A percentile compares a stretch with the other conserved stretches of the same genome.
Conservation (phyloP, 1,284 basidiomycete species). For the Cutaneotrichosporon sp. region DNA sequence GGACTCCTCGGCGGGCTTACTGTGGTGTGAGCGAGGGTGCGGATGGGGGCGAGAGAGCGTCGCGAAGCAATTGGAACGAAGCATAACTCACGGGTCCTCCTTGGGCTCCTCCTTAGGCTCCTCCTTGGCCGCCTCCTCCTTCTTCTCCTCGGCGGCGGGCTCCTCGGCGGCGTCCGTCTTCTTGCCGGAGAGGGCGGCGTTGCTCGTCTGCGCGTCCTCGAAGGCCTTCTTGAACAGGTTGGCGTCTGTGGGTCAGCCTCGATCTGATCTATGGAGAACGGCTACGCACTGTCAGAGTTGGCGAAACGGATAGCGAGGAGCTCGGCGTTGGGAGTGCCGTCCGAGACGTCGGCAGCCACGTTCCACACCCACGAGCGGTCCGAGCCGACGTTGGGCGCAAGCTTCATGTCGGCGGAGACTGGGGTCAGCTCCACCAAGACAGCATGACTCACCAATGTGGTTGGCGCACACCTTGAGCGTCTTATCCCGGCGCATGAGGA, state of each 20-base stretch:
- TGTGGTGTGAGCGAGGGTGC: not conserved
- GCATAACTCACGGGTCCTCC: conserved; percentile 21
- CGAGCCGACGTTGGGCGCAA: conserved; percentile 97
- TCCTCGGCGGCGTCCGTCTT: conserved; percentile 37
- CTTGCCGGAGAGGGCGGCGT: conserved; percentile 49
- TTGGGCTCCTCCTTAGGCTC: conserved; percentile 27
- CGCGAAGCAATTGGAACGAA: too few relatives aligned
- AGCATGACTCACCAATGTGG: conserved; percentile 71
- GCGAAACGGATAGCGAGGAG: conserved; percentile 98
- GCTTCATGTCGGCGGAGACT: conserved; percentile 88
- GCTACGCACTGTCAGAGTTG: conserved; percentile 90
- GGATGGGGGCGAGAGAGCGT: too few relatives aligned
- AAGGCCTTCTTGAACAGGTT: conserved; percentile 80
- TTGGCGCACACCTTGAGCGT: conserved; percentile 99
- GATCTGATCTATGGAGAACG: too few relatives aligned
- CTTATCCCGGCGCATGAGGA: conserved; percentile 99
- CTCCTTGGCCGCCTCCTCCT: conserved; percentile 23
- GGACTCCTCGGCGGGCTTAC: conserved; percentile 2
- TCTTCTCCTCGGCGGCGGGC: conserved; percentile 32
- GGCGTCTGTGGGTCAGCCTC: conserved; percentile 61
- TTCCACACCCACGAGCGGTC: conserved; percentile 99
- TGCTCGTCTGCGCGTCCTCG: conserved; percentile 72
- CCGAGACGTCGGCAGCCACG: conserved; percentile 90
- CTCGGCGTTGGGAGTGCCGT: conserved; percentile 80
- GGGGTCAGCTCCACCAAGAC: conserved; percentile 6